Percentiles rank a stretch among this genome's conserved stretches.
phyloP scores from a whole-genome alignment of 257 asterid genomes.

The Cinchona pubescens region DNA sequence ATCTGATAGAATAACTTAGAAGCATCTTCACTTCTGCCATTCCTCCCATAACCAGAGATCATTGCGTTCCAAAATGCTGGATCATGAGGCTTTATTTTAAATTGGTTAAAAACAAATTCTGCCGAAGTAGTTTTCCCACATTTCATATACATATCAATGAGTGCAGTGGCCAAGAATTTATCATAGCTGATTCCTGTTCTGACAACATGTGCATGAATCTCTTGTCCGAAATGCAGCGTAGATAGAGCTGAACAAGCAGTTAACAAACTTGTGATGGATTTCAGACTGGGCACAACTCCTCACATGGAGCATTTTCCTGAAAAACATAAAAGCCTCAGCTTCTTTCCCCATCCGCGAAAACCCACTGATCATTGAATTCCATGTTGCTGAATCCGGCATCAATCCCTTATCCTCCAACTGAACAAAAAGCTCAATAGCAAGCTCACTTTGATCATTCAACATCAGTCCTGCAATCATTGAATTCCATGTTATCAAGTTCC shows the following conservation, averaged over 20 bases:
- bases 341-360: slow-evolving; percentile 50
- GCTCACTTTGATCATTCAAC: slow-evolving; percentile 49
- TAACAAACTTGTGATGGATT: slow-evolving; percentile 61
- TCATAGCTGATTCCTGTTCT: slow-evolving; percentile 42
- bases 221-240: slow-evolving; percentile 42
- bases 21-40: slow-evolving; percentile 63
- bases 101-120: slow-evolving; percentile 40
- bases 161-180: slow-evolving; percentile 59
- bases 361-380: slow-evolving; percentile 89
- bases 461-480: slow-evolving; percentile 85
- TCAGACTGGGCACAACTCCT: slow-evolving; percentile 42
- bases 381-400: slow-evolving; percentile 63
- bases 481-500: slow-evolving; percentile 71
- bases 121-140: slow-evolving; percentile 59
- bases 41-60: slow-evolving; percentile 83
- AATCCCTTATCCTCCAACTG: slow-evolving; percentile 46
- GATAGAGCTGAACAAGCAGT: slow-evolving; percentile 61
- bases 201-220: slow-evolving; percentile 63
- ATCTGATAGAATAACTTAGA: slow-evolving; percentile 53
- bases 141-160: slow-evolving; percentile 87
- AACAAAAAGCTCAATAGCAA: slow-evolving; percentile 53
- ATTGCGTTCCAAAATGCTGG: slow-evolving; percentile 92
- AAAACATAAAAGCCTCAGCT: slow-evolving; percentile 57
- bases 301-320: slow-evolving; percentile 58
- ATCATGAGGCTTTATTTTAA: slow-evolving; percentile 47